phyloP scores from a whole-genome alignment of 129 eudicot genomes.

The Arctium minus region DNA sequence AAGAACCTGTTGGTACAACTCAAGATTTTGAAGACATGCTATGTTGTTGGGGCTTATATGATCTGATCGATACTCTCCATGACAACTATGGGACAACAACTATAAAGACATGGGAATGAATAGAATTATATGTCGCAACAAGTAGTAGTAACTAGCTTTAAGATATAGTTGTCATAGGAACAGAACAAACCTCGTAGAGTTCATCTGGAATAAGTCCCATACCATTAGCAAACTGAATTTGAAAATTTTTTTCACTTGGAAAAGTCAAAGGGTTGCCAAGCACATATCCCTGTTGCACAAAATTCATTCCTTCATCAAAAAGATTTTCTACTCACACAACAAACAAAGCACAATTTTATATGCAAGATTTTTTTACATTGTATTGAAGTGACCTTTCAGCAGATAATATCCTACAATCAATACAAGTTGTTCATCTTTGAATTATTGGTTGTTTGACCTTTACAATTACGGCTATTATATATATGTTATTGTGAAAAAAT shows the following conservation, averaged over 20 bases:
- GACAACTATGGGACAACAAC: slow-evolving; percentile 29
- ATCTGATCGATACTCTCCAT: slow-evolving; percentile 8
- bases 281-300: slow-evolving; percentile 38
- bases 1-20: slow-evolving; percentile 21
- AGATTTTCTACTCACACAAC: not conserved
- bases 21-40: slow-evolving; percentile 7
- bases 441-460: too few species aligned
- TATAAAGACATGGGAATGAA: not conserved
- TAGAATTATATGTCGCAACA: not conserved
- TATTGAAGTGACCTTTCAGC: too few species aligned
- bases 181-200: slow-evolving; percentile 32
- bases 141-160: not conserved
- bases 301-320: not conserved
- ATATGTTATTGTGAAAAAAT: too few species aligned
- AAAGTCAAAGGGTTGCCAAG: slow-evolving; percentile 39
- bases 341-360: too few species aligned
- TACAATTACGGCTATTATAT: too few species aligned
- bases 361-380: not conserved
- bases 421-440: too few species aligned
- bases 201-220: slow-evolving; percentile 50
- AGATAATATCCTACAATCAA: too few species aligned
- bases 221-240: slow-evolving; percentile 29
- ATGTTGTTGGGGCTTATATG: not conserved
- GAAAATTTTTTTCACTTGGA: not conserved
- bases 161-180: not conserved